phyloP scores from a whole-genome alignment of 2,329 filamentous ascomycete genomes.

The Xenosphaeropsis pyriputrescens region DNA sequence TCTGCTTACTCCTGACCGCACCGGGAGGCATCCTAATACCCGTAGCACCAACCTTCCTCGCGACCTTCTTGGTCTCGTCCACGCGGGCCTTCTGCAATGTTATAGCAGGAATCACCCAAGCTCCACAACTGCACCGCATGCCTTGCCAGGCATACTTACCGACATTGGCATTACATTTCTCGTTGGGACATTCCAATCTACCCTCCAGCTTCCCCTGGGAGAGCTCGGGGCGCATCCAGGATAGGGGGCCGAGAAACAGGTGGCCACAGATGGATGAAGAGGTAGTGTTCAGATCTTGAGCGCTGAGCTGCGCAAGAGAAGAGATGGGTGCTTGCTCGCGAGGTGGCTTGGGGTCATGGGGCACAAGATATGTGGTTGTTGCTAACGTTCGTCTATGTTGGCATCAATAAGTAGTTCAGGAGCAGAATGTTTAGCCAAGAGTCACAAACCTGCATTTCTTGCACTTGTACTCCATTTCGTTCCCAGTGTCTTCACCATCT shows the following conservation, averaged over 20 bases:
- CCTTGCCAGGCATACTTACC: conserved; percentile 96
- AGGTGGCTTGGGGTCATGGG: conserved; percentile 27
- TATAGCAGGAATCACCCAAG: conserved; percentile 86
- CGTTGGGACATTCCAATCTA: conserved; percentile 67
- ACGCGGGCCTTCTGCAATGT: conserved; percentile 71
- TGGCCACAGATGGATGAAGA: conserved; percentile 50
- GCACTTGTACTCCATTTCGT: conserved; percentile 56
- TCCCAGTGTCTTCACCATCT: conserved; percentile 10
- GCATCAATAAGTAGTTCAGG: background rate
- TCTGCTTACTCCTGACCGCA: background rate
- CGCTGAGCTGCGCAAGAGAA: conserved; percentile 4
- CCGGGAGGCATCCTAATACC: background rate
- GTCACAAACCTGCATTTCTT: conserved; percentile 63
- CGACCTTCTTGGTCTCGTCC: conserved; percentile 39
- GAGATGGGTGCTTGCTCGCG: conserved; percentile 8
- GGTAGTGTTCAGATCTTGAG: conserved; percentile 9
- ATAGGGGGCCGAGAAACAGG: conserved; percentile 80
- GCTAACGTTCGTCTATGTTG: conserved; percentile 33
- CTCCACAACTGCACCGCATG: conserved; percentile 78
- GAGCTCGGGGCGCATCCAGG: conserved; percentile 84
- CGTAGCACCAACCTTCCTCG: conserved; percentile 2
- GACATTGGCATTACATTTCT: conserved; percentile 65
- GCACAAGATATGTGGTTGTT: conserved; percentile 42
- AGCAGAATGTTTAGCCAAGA: conserved; percentile 2
- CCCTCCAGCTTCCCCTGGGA: conserved; percentile 73